Percentiles rank a stretch among this genome's conserved stretches.
These are phyloP conservation scores for Populus hybrid DNA, from an alignment of 441 rosid species.

Conservation along the genomic window DNA sequence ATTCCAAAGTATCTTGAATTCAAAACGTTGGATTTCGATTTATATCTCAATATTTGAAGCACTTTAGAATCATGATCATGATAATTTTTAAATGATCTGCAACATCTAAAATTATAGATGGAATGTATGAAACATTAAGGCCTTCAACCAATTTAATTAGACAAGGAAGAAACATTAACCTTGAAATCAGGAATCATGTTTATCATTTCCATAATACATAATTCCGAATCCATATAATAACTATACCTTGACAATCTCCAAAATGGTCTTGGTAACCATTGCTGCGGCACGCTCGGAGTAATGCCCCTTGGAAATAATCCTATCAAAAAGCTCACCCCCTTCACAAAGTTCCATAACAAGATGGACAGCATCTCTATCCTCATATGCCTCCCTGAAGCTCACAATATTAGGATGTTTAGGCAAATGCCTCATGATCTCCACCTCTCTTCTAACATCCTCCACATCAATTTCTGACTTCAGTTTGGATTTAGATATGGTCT, in stretches of 20 bases:
- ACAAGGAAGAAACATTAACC: not conserved
- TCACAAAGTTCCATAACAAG: constrained; percentile 90
- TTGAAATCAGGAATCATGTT: not conserved
- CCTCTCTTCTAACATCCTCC: constrained; percentile 89
- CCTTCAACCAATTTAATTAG: not conserved
- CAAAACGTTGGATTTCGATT: too few relatives aligned
- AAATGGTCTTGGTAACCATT: constrained; percentile 57
- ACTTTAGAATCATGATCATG: not conserved
- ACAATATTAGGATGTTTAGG: constrained; percentile 83
- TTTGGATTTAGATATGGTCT: constrained; percentile 79
- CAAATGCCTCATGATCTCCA: constrained; percentile 72
- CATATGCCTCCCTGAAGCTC: constrained; percentile 66
- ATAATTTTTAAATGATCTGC: not conserved
- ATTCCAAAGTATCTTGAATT: not conserved
- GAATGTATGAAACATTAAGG: not conserved
- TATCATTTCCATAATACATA: not conserved
- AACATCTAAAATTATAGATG: not conserved
- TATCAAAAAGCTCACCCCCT: constrained; percentile 89
- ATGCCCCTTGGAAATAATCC: constrained; percentile 79
- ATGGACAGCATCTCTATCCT: constrained; percentile 69
- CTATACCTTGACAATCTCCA: constrained; percentile 68
- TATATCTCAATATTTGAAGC: not conserved
- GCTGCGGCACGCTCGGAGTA: constrained; percentile 84
- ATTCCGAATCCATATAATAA: not conserved
- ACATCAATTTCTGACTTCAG: constrained; percentile 76